A percentile compares a stretch with the other conserved stretches of the same genome.
phyloP scores from a whole-genome alignment of 2,329 filamentous ascomycete genomes.

The Colletotrichum nymphaeae region DNA sequence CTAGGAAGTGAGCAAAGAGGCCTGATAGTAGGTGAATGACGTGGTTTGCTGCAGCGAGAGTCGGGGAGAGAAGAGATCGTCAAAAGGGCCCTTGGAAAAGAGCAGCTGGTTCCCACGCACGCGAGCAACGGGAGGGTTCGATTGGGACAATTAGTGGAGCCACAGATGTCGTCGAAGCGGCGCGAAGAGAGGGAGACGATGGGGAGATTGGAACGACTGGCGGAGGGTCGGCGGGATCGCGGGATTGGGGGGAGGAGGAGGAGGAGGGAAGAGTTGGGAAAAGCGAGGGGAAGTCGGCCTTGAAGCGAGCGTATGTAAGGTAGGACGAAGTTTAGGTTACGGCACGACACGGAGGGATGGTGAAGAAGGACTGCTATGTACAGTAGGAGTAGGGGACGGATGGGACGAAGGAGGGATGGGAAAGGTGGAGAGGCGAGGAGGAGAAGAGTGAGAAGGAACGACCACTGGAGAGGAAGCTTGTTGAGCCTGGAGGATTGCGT shows the following conservation, averaged over 20 bases:
- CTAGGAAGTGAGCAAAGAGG: not conserved
- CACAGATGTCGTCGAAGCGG: not conserved
- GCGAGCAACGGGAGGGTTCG: not conserved
- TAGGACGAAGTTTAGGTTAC: slow-evolving; percentile 3
- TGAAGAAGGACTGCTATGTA: not conserved
- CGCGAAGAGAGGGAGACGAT: not conserved
- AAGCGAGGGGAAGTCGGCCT: slow-evolving; percentile 9
- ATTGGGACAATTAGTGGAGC: slow-evolving; percentile 21
- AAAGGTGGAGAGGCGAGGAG: not conserved
- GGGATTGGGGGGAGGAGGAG: not conserved
- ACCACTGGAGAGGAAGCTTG: slow-evolving; percentile 10
- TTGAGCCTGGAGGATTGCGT: slow-evolving; percentile 34
- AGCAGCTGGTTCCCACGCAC: not conserved
- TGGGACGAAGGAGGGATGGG: not conserved
- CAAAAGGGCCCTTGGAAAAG: not conserved
- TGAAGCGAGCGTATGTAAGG: slow-evolving; percentile 15
- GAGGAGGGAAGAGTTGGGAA: not conserved
- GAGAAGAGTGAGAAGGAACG: not conserved
- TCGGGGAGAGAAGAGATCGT: slow-evolving; percentile 14
- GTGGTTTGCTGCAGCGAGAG: slow-evolving; percentile 10
- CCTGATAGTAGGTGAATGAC: not conserved
- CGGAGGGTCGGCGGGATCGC: slow-evolving; percentile 14
- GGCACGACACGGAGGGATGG: not conserved
- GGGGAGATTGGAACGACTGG: slow-evolving; percentile 7
- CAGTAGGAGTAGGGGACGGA: slow-evolving; percentile 1